phyloP scores from a whole-genome alignment of 257 asterid genomes.

The Apocynum venetum region DNA sequence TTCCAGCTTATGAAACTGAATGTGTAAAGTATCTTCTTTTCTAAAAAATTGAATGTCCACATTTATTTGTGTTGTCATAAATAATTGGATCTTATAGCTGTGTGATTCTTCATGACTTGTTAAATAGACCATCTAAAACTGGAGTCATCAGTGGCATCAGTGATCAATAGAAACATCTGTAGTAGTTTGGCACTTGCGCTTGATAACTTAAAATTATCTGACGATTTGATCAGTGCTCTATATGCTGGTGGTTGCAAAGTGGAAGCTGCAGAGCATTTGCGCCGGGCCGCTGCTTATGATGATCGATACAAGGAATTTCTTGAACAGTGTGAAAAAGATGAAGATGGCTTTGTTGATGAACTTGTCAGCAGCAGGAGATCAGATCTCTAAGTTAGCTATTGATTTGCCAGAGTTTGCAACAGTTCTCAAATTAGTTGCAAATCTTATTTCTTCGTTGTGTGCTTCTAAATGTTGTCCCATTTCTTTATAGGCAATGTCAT shows the following conservation, averaged over 20 bases:
- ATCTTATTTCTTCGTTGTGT: too few species aligned
- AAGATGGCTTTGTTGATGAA: slow-evolving; percentile 47
- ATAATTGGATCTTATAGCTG: too few species aligned
- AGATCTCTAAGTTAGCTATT: slow-evolving; percentile 25
- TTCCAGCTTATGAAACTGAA: background rate
- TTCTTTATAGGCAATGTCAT: background rate
- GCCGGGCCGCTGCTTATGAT: slow-evolving; percentile 61
- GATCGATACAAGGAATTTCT: slow-evolving; percentile 34
- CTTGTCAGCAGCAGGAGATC: slow-evolving; percentile 46
- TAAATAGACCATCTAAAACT: too few species aligned
- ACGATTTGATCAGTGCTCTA: slow-evolving; percentile 47
- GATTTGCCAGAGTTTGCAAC: too few species aligned
- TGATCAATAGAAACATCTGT: background rate
- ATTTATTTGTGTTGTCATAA: background rate
- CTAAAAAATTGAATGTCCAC: background rate
- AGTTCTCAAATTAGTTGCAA: background rate
- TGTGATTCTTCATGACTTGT: background rate
- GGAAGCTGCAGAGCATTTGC: slow-evolving; percentile 62
- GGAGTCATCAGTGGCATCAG: background rate
- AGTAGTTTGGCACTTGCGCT: background rate
- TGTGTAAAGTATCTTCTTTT: background rate
- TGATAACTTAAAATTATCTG: background rate
- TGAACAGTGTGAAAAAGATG: slow-evolving; percentile 46
- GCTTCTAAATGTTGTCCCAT: background rate
- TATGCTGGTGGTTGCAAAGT: slow-evolving; percentile 44